Evolutionary conservation across 345 rosid species (phyloP), one percentile per base, ranked within the genome.

Genomic region (Citrus reticulata): DNA sequence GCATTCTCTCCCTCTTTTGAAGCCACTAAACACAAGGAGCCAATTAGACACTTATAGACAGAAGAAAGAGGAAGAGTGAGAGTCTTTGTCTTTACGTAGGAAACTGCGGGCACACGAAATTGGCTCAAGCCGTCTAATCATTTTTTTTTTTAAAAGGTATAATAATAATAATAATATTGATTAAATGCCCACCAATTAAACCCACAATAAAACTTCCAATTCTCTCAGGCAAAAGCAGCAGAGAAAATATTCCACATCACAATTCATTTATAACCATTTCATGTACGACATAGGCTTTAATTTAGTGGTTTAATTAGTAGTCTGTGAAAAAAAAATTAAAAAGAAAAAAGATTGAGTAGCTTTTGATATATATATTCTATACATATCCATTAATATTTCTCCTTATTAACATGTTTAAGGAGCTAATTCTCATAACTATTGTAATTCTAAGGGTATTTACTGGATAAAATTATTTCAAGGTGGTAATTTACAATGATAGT

Each of bases 21-120:
- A 29, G 34, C 72, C 84, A 39, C 76, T 78, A 54, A 14, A 42
- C 75, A 46, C 62, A 54, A 14, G 61, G 25, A 51, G 42, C 69
- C 7, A 77, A 63, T 32, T n/a, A 49, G n/a, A 66, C 63, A 30
- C 9, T 9, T 35, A n/a, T 29, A 62, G 61, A 27, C 6, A 35
- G 61, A 32, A 25, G 64, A 17, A 11, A 71, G 68, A 71, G 42
- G 25, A 6, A 35, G 39, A n/a, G 51, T 66, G 65, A 14, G 51
- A 66, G 72, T 3, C n/a, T 82, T 19, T 27, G 82, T 78, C 79
- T 63, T 73, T 37, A 60, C 46, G 37, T 27, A 32, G 58, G 73
- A 64, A 76, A 49, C 13, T 20, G n/a, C 68, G 58, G 10, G 20
- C 24, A 46, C 11, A 8, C 54, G 54, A 74, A 40, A 19, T 73